Evolutionary conservation across 1,284 basidiomycete species (phyloP), one percentile per base, ranked within the genome.

Genomic region (Waitea zeae): DNA sequence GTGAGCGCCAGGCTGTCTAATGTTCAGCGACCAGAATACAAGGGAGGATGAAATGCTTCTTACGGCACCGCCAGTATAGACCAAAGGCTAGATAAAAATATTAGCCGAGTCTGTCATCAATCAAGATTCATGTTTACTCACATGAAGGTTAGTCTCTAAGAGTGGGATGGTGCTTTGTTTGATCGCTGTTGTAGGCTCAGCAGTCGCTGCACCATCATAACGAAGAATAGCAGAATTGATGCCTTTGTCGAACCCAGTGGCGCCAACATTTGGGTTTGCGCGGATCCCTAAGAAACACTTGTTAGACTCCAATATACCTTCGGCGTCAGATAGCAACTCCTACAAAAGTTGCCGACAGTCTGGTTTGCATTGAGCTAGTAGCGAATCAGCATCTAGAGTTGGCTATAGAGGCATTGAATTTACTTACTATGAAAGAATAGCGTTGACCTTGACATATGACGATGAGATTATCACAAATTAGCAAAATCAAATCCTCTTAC

Each of bases 181-280:
- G 42, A n/a, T 39, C 50, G 17, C 56, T 30, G 3, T n/a, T n/a
- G 47, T 58, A 0, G 66, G 70, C 20, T 71, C 67, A 7, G 31
- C 32, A 1, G 38, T 38, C 0, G 49, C 41, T 3, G 70, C 71
- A 4, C 62, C 62, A 0, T 30, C 38, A 42, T 76, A 76, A 13
- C 63, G 58, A 19, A 75, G 44, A 37, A 76, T 67, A 2, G 68
- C 73, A n/a, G n/a, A n/a, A n/a, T n/a, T n/a, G n/a, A n/a, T 44
- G 4, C 61, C 61, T 6, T 49, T 51, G 1, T 37, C 45, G 40
- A 62, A 58, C 4, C 28, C 5, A 9, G 34, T 30, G 19, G 31
- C 32, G 5, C 35, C 30, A n/a, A n/a, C 20, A 4, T 19, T 40
- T n/a, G 17, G 40, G 1, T 37, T 17, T 3, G 45, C 38, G 13